Conservation (phyloP, 2,329 filamentous ascomycete genomes). For the Metarhizium album region DNA sequence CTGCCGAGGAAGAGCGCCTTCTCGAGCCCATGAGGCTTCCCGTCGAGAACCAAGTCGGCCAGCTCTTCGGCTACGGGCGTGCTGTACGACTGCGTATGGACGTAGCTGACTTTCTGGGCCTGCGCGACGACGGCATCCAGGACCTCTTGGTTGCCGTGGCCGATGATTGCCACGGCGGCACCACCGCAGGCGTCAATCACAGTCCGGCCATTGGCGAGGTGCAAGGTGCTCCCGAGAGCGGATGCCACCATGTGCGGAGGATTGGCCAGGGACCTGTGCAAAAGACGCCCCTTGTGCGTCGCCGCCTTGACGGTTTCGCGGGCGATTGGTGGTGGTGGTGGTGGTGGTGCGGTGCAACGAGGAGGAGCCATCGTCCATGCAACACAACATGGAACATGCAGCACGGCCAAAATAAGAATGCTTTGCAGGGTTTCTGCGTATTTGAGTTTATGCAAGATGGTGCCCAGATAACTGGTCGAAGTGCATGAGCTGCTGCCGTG, state of each 20-base stretch:
- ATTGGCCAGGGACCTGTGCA: neutral
- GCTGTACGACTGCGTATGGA: slow-evolving; percentile 17
- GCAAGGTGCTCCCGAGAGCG: neutral
- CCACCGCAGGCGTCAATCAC: slow-evolving; percentile 2
- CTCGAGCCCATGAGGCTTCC: slow-evolving; percentile 8
- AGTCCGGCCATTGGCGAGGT: neutral
- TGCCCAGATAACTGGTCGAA: too few relatives aligned
- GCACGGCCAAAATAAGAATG: too few relatives aligned
- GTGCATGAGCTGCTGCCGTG: too few relatives aligned
- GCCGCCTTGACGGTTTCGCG: neutral
- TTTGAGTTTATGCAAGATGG: too few relatives aligned
- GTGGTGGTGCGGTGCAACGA: neutral
- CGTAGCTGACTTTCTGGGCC: slow-evolving; percentile 28
- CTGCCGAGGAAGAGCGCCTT: slow-evolving; percentile 16
- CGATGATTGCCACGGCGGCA: slow-evolving; percentile 50
- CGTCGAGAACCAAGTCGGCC: slow-evolving; percentile 7
- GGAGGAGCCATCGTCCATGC: neutral
- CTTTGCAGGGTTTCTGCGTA: too few relatives aligned
- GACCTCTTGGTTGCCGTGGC: slow-evolving; percentile 47
- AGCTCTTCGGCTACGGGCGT: slow-evolving; percentile 18
- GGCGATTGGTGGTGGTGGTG: neutral
- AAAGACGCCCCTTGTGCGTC: neutral
- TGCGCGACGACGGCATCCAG: slow-evolving; percentile 43
- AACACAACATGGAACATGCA: too few relatives aligned
- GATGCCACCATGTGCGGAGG: neutral